Percentiles rank a stretch among this genome's conserved stretches.
These are phyloP conservation scores for Ganoderma lingzhi DNA, from an alignment of 1,284 basidiomycete genomes.

Conservation along the genomic window DNA sequence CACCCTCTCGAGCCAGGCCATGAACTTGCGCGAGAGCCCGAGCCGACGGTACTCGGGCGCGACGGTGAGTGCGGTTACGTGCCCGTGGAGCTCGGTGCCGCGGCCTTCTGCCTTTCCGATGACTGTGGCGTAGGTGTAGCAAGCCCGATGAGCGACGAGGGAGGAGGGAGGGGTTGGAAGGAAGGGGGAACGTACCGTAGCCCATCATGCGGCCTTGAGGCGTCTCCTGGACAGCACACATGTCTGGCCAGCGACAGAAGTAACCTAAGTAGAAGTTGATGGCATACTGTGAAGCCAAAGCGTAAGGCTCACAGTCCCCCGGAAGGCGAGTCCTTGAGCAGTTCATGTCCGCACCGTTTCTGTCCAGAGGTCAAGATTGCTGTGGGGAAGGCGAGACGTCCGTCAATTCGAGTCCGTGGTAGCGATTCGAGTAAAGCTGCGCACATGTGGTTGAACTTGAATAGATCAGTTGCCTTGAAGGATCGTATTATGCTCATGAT, in stretches of 20 bases:
- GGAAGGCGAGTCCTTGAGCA: background rate
- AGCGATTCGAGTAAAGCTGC: slow-evolving; percentile 30
- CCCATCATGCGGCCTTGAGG: slow-evolving; percentile 87
- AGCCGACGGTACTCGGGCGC: slow-evolving; percentile 92
- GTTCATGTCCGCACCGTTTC: slow-evolving; percentile 72
- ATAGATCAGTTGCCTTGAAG: slow-evolving; percentile 87
- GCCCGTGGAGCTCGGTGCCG: slow-evolving; percentile 82
- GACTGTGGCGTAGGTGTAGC: slow-evolving; percentile 53
- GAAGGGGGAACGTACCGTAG: slow-evolving; percentile 64
- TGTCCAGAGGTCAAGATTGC: slow-evolving; percentile 93
- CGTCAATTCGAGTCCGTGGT: background rate
- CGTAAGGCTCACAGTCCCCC: background rate
- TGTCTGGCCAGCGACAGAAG: slow-evolving; percentile 89
- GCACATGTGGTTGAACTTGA: slow-evolving; percentile 91
- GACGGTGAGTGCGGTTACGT: slow-evolving; percentile 91
- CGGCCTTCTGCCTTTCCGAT: slow-evolving; percentile 87
- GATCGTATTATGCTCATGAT: slow-evolving; percentile 84
- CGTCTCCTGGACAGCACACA: slow-evolving; percentile 84
- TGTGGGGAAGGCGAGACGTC: slow-evolving; percentile 41
- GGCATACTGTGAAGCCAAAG: slow-evolving; percentile 64
- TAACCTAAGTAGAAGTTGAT: slow-evolving; percentile 89
- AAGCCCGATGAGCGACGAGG: background rate
- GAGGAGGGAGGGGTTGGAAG: background rate
- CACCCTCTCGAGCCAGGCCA: slow-evolving; percentile 82
- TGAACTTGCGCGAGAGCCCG: slow-evolving; percentile 83